Conservation (phyloP, 257 asterid genomes). For the Gentiana dahurica region DNA sequence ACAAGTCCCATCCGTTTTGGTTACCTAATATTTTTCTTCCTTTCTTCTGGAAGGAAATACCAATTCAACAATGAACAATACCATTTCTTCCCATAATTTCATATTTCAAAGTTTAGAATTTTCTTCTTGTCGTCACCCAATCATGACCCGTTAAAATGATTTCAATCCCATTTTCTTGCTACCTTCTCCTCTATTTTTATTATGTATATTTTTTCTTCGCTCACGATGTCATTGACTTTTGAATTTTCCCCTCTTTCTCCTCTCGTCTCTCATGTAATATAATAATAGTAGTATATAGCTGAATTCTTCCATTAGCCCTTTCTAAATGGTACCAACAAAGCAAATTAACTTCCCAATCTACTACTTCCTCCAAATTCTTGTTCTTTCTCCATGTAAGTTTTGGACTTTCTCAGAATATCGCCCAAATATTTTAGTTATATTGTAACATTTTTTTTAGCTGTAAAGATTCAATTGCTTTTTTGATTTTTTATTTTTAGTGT, state of each 20-base stretch:
- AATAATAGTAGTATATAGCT: slow-evolving; percentile 4
- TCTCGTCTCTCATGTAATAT: slow-evolving; percentile 3
- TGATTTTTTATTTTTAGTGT: not conserved
- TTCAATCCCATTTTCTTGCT: slow-evolving; percentile 35
- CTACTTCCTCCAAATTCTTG: slow-evolving; percentile 3
- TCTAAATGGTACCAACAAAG: slow-evolving; percentile 22
- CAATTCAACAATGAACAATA: too few species aligned
- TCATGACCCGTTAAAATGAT: slow-evolving; percentile 2
- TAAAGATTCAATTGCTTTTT: not conserved
- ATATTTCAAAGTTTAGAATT: not conserved
- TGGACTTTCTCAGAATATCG: not conserved
- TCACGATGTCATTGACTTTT: slow-evolving; percentile 39
- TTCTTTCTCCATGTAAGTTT: slow-evolving; percentile 17
- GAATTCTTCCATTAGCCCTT: slow-evolving; percentile 14
- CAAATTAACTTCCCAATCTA: not conserved
- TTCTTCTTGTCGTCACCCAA: slow-evolving; percentile 12
- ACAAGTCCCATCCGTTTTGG: too few species aligned
- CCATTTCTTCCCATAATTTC: too few species aligned
- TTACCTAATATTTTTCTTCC: too few species aligned
- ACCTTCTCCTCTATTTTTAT: slow-evolving; percentile 19
- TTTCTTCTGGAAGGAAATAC: too few species aligned
- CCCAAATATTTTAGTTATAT: not conserved
- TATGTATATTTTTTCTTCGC: not conserved
- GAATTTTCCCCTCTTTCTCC: slow-evolving; percentile 21
- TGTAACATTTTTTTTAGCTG: slow-evolving; percentile 1